Evolutionary conservation across 2,329 filamentous ascomycete genomes (phyloP).

Genomic region (Fusarium buharicum): DNA sequence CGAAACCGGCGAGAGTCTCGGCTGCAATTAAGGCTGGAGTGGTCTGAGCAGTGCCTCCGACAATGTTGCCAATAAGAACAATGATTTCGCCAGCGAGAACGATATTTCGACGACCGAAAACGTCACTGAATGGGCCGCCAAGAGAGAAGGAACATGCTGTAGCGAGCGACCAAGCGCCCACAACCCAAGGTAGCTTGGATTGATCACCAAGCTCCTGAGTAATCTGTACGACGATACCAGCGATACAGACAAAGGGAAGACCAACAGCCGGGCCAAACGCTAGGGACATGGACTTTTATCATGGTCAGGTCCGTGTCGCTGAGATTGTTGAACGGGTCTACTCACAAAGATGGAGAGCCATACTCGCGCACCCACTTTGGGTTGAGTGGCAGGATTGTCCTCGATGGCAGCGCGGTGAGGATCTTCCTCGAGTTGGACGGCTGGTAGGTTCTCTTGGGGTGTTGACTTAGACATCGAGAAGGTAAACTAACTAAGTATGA

Average conservation of each 20-base stretch:
- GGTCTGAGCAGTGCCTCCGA: constrained; percentile 14
- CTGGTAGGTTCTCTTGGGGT: too few species aligned
- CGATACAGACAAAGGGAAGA: constrained; percentile 1
- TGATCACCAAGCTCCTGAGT: constrained; percentile 8
- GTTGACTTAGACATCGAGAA: too few species aligned
- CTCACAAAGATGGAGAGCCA: constrained; percentile 22
- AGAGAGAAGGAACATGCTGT: constrained; percentile 25
- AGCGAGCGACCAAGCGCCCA: constrained; percentile 14
- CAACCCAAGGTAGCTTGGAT: constrained; percentile 14
- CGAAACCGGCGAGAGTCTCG: constrained; percentile 5
- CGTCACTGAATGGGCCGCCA: constrained; percentile 17
- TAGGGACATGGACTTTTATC: constrained; percentile 11
- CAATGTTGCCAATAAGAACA: constrained; percentile 18
- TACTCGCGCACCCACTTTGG: neutral
- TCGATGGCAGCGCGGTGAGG: constrained; percentile 23
- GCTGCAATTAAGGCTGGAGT: constrained; percentile 7
- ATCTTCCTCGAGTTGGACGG: constrained; percentile 20
- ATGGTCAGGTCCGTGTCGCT: neutral
- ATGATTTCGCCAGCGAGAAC: constrained; percentile 9
- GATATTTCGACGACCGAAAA: constrained; percentile 11
- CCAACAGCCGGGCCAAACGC: constrained; percentile 17
- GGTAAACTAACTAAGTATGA: too few species aligned
- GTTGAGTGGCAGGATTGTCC: constrained; percentile 7
- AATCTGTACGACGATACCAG: constrained; percentile 12
- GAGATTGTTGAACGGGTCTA: rapidly evolving